Conservation (phyloP, 192 early-diverging fungal species). For the Phycomyces nitens region DNA sequence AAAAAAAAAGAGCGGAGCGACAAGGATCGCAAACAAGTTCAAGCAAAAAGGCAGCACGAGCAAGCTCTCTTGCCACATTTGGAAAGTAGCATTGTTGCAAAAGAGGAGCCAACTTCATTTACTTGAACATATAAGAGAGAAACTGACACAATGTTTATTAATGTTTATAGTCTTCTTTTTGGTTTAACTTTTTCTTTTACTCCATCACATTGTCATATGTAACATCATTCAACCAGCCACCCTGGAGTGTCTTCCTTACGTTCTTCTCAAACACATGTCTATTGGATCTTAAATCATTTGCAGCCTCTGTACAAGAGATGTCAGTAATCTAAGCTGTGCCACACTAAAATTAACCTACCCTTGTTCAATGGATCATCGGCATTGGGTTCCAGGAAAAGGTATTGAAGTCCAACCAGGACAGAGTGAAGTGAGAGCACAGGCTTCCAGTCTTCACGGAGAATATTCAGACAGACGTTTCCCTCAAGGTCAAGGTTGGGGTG, state of each 20-base stretch:
- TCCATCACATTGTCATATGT: slow-evolving; percentile 67
- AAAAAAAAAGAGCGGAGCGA: slow-evolving; percentile 1
- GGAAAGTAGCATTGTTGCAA: background rate
- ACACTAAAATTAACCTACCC: no score
- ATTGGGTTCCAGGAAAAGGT: slow-evolving; percentile 92
- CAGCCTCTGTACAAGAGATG: slow-evolving; percentile 62
- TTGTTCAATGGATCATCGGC: slow-evolving; percentile 98
- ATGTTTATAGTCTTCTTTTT: no score
- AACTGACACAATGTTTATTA: no score
- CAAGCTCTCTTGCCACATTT: slow-evolving; percentile 4
- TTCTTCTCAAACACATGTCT: slow-evolving; percentile 68
- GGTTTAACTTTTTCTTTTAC: background rate
- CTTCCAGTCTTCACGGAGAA: slow-evolving; percentile 98
- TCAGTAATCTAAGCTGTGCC: no score
- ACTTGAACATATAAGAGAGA: no score
- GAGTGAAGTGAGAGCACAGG: slow-evolving; percentile 93
- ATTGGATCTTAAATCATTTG: slow-evolving; percentile 72
- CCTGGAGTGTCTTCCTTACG: slow-evolving; percentile 74
- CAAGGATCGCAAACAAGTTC: background rate
- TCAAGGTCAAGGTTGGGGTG: slow-evolving; percentile 98
- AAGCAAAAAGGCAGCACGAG: background rate
- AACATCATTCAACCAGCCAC: slow-evolving; percentile 64
- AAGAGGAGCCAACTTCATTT: background rate
- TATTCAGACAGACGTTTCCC: slow-evolving; percentile 95
- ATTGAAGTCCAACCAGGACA: slow-evolving; percentile 87